Conservation (phyloP, 1,284 basidiomycete species). For the Trametes versicolor region DNA sequence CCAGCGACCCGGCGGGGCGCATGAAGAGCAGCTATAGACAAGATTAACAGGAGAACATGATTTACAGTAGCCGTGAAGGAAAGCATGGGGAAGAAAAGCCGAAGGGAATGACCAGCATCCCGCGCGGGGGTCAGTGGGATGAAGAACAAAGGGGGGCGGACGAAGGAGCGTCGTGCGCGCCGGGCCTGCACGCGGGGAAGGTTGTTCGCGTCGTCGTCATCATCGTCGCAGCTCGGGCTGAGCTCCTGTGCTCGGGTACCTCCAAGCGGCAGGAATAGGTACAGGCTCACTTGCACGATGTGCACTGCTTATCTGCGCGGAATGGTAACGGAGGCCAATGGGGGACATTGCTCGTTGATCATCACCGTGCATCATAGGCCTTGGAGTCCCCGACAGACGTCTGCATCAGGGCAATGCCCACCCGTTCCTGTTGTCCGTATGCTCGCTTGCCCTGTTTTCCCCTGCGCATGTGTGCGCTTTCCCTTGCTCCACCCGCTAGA, state of each 20-base stretch:
- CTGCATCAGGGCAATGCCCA: conserved; percentile 9
- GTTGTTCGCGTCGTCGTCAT: conserved; percentile 27
- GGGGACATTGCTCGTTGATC: conserved; percentile 17
- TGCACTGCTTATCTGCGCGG: conserved; percentile 17
- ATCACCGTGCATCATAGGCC: conserved; percentile 18
- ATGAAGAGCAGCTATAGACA: conserved; percentile 10
- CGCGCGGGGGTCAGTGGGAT: conserved; percentile 21
- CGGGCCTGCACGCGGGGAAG: conserved; percentile 1
- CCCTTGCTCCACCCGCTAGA: too few species aligned
- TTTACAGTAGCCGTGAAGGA: conserved; percentile 22
- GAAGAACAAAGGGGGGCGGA: conserved; percentile 24
- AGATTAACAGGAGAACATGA: conserved; percentile 23
- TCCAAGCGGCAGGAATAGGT: conserved; percentile 18
- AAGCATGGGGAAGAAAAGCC: conserved; percentile 26
- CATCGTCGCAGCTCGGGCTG: conserved; percentile 17
- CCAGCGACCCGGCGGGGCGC: conserved; percentile 30
- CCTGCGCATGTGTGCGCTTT: background rate
- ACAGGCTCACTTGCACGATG: conserved; percentile 3
- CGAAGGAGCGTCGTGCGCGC: conserved; percentile 21
- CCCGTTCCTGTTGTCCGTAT: background rate
- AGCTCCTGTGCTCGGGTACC: background rate
- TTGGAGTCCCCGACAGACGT: conserved; percentile 13
- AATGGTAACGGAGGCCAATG: conserved; percentile 19
- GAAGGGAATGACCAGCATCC: conserved; percentile 41
- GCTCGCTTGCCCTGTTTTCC: background rate